phyloP scores from a whole-genome alignment of 176 grass and related monocot genomes.

The Microstegium vimineum region DNA sequence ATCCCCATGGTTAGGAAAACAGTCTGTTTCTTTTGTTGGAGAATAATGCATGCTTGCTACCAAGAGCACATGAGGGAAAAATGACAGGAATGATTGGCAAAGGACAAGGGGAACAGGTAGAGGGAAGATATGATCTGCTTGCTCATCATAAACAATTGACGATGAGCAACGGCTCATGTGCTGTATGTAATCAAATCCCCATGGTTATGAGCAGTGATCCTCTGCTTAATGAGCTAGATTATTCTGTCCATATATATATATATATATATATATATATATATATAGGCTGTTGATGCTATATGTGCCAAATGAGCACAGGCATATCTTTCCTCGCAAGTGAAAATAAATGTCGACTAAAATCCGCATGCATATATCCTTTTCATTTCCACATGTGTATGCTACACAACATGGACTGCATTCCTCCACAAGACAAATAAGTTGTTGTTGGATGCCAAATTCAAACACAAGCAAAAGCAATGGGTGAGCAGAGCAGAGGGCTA shows the following conservation, averaged over 20 bases:
- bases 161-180: not conserved
- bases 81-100: conserved; percentile 22
- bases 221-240: not conserved
- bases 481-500: not conserved
- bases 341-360: not conserved
- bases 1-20: conserved; percentile 37
- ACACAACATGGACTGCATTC: not conserved
- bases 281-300: not conserved
- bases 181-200: not conserved
- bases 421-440: conserved; percentile 12
- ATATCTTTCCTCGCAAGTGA: not conserved
- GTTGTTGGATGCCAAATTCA: conserved; percentile 34
- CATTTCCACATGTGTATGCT: not conserved
- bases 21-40: conserved; percentile 34
- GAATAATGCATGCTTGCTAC: conserved; percentile 29
- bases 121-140: conserved; percentile 11
- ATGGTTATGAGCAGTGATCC: not conserved
- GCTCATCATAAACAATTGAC: conserved; percentile 9
- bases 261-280: too few species aligned
- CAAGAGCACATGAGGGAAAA: conserved; percentile 42
- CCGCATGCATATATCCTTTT: not conserved
- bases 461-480: conserved; percentile 26
- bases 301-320: not conserved
- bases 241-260: not conserved
- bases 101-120: conserved; percentile 15